phyloP scores from a whole-genome alignment of 2,329 filamentous ascomycete species.

The Didymella pomorum region DNA sequence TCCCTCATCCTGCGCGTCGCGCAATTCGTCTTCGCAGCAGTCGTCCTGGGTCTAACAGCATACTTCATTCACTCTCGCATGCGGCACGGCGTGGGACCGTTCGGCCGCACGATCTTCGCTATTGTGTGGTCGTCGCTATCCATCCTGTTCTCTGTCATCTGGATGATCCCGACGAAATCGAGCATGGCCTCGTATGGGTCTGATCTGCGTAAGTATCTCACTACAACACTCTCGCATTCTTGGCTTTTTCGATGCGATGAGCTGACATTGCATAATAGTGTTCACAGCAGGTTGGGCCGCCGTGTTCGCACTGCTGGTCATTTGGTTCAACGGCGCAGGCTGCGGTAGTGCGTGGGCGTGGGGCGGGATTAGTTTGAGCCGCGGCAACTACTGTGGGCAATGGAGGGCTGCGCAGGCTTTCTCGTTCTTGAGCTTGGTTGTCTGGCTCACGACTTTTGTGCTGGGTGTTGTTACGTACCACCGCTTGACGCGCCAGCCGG shows the following conservation, averaged over 20 bases:
- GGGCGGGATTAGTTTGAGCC: slow-evolving; percentile 57
- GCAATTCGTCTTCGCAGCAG: slow-evolving; percentile 74
- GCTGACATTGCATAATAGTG: slow-evolving; percentile 47
- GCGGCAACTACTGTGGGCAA: slow-evolving; percentile 64
- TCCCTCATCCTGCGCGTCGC: slow-evolving; percentile 67
- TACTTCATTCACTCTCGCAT: slow-evolving; percentile 34
- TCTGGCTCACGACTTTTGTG: slow-evolving; percentile 69
- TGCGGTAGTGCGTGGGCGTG: slow-evolving; percentile 58
- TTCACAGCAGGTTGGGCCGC: slow-evolving; percentile 73
- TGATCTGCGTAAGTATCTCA: slow-evolving; percentile 60
- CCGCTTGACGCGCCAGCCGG: slow-evolving; percentile 24
- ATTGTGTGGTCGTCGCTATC: slow-evolving; percentile 74
- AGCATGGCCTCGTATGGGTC: slow-evolving; percentile 75
- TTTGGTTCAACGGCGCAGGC: slow-evolving; percentile 33
- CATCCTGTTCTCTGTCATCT: slow-evolving; percentile 73
- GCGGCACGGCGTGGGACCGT: slow-evolving; percentile 60
- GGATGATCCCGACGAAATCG: slow-evolving; percentile 74
- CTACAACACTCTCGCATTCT: neutral
- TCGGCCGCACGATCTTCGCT: slow-evolving; percentile 77
- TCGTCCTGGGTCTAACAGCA: slow-evolving; percentile 52
- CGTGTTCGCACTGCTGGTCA: slow-evolving; percentile 52
- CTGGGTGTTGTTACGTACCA: slow-evolving; percentile 34
- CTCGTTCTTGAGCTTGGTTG: slow-evolving; percentile 72
- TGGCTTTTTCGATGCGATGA: too few species aligned
- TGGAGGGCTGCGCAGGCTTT: slow-evolving; percentile 78